phyloP scores from a whole-genome alignment of 108 stramenopile species.

The Chaetoceros muelleri region DNA sequence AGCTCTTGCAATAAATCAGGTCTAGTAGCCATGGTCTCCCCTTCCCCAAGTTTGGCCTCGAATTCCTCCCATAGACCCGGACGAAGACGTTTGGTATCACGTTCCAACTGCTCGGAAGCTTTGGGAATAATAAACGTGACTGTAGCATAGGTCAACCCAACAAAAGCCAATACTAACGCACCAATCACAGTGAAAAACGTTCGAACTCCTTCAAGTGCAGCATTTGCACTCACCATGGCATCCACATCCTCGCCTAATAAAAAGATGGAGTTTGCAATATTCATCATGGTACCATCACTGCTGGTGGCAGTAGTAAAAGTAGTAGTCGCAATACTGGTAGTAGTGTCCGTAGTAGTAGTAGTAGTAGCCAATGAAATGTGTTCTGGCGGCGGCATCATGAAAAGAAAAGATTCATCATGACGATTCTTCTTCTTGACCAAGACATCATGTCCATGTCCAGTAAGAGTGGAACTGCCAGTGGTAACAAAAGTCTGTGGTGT shows the following conservation, averaged over 20 bases:
- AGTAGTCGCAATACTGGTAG: no score
- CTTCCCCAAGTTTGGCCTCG: slow-evolving; percentile 24
- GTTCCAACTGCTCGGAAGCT: slow-evolving; percentile 29
- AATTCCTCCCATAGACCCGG: slow-evolving; percentile 31
- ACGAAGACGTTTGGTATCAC: slow-evolving; percentile 17
- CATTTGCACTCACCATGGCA: neutral
- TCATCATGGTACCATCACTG: no score
- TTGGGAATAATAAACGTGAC: slow-evolving; percentile 3
- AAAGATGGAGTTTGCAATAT: no score
- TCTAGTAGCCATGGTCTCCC: slow-evolving; percentile 24
- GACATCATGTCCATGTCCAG: no score
- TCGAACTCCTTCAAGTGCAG: neutral
- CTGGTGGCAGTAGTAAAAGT: no score
- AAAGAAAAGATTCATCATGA: no score
- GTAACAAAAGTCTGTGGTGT: no score
- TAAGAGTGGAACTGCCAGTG: no score
- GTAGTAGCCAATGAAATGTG: no score
- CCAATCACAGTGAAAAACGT: slow-evolving; percentile 1
- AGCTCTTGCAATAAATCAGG: slow-evolving; percentile 41
- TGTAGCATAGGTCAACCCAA: neutral
- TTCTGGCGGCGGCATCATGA: no score
- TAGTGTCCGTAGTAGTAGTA: no score
- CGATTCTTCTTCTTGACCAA: no score
- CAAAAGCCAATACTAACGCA: neutral
- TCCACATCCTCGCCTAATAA: neutral